Conservation (phyloP, 1,139 yeast genomes). For the Suhomyces ambrosiae region DNA sequence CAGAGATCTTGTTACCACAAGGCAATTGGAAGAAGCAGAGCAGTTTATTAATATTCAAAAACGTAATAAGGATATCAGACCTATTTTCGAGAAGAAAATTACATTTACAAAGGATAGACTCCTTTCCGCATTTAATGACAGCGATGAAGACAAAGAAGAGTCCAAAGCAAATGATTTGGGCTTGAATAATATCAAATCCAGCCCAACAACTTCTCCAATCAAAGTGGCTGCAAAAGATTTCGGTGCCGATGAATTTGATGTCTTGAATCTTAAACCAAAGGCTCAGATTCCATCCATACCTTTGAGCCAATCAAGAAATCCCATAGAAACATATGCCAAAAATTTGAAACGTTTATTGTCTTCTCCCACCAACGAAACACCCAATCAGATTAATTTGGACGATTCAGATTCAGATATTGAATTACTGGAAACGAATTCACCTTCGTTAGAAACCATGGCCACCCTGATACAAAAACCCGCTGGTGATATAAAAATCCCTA, state of each 20-base stretch:
- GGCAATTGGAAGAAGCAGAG: constrained; percentile 38
- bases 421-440: constrained; percentile 11
- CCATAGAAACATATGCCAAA: constrained; percentile 42
- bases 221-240: constrained; percentile 10
- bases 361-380: constrained; percentile 23
- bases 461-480: constrained; percentile 25
- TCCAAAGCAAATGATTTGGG: constrained; percentile 13
- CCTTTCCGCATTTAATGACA: constrained; percentile 37
- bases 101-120: constrained; percentile 37
- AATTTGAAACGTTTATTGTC: constrained; percentile 30
- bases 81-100: constrained; percentile 33
- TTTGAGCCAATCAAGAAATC: constrained; percentile 22
- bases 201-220: constrained; percentile 43
- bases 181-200: constrained; percentile 18
- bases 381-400: constrained; percentile 26
- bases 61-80: constrained; percentile 35
- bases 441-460: constrained; percentile 11
- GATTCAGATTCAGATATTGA: constrained; percentile 25
- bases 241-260: constrained; percentile 21
- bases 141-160: constrained; percentile 25
- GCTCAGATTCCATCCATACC: background rate
- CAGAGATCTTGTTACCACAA: constrained; percentile 21
- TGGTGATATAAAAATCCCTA: constrained; percentile 27
- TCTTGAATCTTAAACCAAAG: constrained; percentile 19
- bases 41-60: constrained; percentile 41